Evolutionary conservation across 352 stramenopile genomes (phyloP), one percentile per base, ranked within the genome.

Genomic region (Pythium dissotocum): DNA sequence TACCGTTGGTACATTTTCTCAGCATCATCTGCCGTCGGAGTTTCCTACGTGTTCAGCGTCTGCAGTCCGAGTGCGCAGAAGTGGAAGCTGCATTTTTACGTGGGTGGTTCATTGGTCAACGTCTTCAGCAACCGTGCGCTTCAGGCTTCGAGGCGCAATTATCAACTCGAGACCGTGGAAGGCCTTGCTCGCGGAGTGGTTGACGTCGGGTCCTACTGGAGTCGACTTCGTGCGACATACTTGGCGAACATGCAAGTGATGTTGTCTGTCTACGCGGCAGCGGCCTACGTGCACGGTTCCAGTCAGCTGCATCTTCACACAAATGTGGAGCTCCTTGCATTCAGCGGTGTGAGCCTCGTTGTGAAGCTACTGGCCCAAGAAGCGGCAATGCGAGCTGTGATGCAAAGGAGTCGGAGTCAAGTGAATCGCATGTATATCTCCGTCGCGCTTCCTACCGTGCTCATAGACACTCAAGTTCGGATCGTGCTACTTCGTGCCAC

Each of bases 391-490:
- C 16, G 58, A 16, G 42, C 8, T 2, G 46, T 63, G 10, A 57
- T 61, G 58, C 46, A 48, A 24, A 26, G 61, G 40, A 58, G 32
- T 10, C 32, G 60, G 30, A 59, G 57, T 1, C 58, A 70, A 14
- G 44, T 67, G 21, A 53, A 59, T 6, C 63, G 42, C 16, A 74
- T 74, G 57, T 70, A 71, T 16, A 53, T 56, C 2, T 53, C 52
- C 5, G 30, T 64, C 1, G 65, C 58, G 1, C 44, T 72, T 7
- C 65, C 69, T 2, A 76, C 69, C 1, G 65, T 72, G 16, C 57
- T 76, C 30, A 63, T 76, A 16, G 69, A 72, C 42, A 72, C 59
- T 1, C 69, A 76, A 54, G 44, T 75, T 24, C 63, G 69, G 0
- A 64, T 75, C 28, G 46, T 71, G 16, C n/a, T 72, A 4, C 69